Conservation (phyloP, 164 flowering plant species). For the Tetrastigma voinierianum region DNA sequence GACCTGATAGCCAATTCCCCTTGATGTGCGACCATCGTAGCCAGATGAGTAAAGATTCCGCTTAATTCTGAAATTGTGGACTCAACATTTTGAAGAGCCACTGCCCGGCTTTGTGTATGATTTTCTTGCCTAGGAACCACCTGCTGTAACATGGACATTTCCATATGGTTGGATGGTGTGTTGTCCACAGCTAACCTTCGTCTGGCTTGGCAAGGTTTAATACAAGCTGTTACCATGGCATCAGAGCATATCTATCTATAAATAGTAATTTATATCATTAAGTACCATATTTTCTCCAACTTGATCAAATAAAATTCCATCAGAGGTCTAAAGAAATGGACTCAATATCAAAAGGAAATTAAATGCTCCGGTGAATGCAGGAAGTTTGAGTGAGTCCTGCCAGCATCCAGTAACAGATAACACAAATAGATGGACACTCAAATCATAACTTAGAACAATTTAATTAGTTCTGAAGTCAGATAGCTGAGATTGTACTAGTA, state of each 20-base stretch:
- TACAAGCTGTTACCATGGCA: conserved; percentile 11
- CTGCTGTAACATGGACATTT: conserved; percentile 79
- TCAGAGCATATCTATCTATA: conserved; percentile 1
- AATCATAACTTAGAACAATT: too few species aligned
- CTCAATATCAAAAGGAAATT: background rate
- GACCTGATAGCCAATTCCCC: conserved; percentile 94
- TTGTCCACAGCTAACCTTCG: conserved; percentile 68
- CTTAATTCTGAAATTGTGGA: conserved; percentile 88
- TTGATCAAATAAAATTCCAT: background rate
- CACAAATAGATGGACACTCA: too few species aligned
- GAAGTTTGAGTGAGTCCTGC: too few species aligned
- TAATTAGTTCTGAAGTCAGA: too few species aligned
- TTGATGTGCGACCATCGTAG: conserved; percentile 88
- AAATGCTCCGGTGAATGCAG: background rate
- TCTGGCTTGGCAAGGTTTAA: conserved; percentile 34
- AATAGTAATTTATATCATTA: background rate
- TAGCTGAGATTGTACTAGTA: too few species aligned
- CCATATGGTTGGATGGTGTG: conserved; percentile 64
- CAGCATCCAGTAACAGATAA: too few species aligned
- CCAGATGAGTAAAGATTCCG: conserved; percentile 83
- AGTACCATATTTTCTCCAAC: background rate
- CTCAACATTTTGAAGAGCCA: conserved; percentile 84
- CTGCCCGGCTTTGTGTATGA: conserved; percentile 51
- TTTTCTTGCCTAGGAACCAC: conserved; percentile 74
- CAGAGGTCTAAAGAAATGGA: background rate